These are phyloP conservation scores for Zygnema circumcarinatum DNA, from an alignment of 139 green algal genomes.

Conservation along the genomic window DNA sequence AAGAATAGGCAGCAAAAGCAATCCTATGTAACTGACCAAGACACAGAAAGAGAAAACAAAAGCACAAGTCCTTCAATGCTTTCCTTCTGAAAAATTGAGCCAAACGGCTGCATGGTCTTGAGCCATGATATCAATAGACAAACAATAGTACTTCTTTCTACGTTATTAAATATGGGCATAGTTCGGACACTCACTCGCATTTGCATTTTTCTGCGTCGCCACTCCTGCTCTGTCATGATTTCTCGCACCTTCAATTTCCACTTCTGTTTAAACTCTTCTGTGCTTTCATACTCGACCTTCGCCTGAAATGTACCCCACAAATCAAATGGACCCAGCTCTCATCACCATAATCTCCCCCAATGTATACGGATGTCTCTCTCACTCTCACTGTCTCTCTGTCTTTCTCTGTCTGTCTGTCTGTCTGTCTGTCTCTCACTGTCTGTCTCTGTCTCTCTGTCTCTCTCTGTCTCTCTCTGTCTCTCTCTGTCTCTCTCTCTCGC, in stretches of 20 bases:
- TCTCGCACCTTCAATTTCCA: slow-evolving; percentile 59
- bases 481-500: no score
- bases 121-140: no score
- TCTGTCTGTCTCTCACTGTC: no score
- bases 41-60: background rate
- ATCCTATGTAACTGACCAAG: background rate
- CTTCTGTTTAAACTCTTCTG: slow-evolving; percentile 54
- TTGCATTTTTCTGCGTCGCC: slow-evolving; percentile 50
- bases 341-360: background rate
- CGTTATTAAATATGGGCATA: no score
- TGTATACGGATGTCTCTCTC: background rate
- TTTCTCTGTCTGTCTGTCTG: background rate
- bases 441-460: no score
- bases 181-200: slow-evolving; percentile 28
- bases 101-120: no score
- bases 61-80: no score
- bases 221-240: slow-evolving; percentile 54
- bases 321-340: background rate
- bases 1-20: background rate
- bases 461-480: no score
- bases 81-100: no score
- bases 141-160: no score
- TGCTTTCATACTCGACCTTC: slow-evolving; percentile 44
- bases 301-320: background rate
- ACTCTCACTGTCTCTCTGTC: background rate